Percentiles rank a stretch among this genome's conserved stretches.
These are phyloP conservation scores for Akanthomyces dipterigenus DNA, from an alignment of 2,329 filamentous ascomycete species.

Conservation along the genomic window DNA sequence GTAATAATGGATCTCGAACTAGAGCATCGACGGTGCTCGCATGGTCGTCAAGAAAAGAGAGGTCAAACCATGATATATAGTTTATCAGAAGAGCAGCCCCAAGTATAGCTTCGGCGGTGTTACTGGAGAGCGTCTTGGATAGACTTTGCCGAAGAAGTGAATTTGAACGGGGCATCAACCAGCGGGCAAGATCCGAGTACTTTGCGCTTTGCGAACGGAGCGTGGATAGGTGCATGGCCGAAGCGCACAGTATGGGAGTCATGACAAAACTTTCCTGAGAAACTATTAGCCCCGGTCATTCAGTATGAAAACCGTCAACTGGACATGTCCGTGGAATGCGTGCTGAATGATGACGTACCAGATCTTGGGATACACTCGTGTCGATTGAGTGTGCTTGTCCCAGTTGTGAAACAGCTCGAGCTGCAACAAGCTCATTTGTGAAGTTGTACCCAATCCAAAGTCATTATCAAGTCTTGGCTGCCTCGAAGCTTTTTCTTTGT, in stretches of 20 bases:
- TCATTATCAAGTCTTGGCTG: background rate
- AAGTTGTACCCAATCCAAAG: background rate
- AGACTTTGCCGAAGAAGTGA: constrained; percentile 20
- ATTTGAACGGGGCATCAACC: constrained; percentile 19
- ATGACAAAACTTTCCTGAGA: constrained; percentile 22
- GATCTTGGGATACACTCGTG: constrained; percentile 21
- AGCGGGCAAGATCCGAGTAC: constrained; percentile 18
- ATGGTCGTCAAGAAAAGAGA: background rate
- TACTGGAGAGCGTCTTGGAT: constrained; percentile 17
- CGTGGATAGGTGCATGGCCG: constrained; percentile 18
- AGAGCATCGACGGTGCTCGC: constrained; percentile 21
- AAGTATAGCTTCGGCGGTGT: constrained; percentile 19
- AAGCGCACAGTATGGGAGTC: constrained; percentile 18
- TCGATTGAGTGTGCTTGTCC: constrained; percentile 18
- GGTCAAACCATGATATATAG: background rate
- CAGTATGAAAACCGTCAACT: background rate
- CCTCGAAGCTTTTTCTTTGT: constrained; percentile 1
- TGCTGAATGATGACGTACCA: constrained; percentile 22
- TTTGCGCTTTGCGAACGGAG: constrained; percentile 11
- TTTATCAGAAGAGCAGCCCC: background rate
- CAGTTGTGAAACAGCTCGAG: constrained; percentile 28
- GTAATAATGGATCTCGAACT: constrained; percentile 21
- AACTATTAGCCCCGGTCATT: background rate
- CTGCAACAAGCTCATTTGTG: constrained; percentile 23
- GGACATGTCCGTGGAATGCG: constrained; percentile 20